phyloP scores from a whole-genome alignment of 148 eudicot species.

The Chenopodium suecicum region DNA sequence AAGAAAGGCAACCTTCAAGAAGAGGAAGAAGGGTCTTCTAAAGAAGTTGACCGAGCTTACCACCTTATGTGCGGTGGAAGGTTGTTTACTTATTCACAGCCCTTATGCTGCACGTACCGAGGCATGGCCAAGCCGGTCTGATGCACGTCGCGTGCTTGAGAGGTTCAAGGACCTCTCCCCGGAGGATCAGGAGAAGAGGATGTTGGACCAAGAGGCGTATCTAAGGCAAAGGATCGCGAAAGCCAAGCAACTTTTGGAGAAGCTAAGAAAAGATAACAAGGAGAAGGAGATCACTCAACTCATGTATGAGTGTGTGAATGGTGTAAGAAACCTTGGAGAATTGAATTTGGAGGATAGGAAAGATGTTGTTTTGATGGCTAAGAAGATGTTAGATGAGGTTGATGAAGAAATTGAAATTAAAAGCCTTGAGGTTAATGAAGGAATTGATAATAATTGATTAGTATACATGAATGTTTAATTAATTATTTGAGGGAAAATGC shows the following conservation, averaged over 20 bases:
- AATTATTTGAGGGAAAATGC: no score
- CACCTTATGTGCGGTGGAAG: conserved; percentile 70
- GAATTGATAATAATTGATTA: neutral
- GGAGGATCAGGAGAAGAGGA: conserved; percentile 56
- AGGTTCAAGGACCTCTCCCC: conserved; percentile 42
- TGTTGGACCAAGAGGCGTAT: conserved; percentile 58
- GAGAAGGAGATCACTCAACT: conserved; percentile 38
- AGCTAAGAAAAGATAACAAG: conserved; percentile 37
- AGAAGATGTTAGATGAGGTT: neutral
- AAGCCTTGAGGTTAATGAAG: neutral
- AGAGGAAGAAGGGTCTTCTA: conserved; percentile 66
- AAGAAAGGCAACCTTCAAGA: conserved; percentile 73
- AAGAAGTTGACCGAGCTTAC: conserved; percentile 67
- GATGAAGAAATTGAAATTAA: neutral
- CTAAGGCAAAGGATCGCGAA: conserved; percentile 44
- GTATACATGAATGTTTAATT: neutral
- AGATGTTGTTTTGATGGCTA: neutral
- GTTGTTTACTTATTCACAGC: conserved; percentile 63
- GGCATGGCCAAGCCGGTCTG: conserved; percentile 50
- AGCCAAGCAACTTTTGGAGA: conserved; percentile 36
- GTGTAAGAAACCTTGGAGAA: neutral
- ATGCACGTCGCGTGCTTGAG: conserved; percentile 41
- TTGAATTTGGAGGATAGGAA: conserved; percentile 3
- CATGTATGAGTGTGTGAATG: neutral
- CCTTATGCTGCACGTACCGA: conserved; percentile 60